A percentile compares a stretch with the other conserved stretches of the same genome.
Evolutionary conservation across 2,329 filamentous ascomycete genomes (phyloP).

Genomic region (Penicillium expansum): DNA sequence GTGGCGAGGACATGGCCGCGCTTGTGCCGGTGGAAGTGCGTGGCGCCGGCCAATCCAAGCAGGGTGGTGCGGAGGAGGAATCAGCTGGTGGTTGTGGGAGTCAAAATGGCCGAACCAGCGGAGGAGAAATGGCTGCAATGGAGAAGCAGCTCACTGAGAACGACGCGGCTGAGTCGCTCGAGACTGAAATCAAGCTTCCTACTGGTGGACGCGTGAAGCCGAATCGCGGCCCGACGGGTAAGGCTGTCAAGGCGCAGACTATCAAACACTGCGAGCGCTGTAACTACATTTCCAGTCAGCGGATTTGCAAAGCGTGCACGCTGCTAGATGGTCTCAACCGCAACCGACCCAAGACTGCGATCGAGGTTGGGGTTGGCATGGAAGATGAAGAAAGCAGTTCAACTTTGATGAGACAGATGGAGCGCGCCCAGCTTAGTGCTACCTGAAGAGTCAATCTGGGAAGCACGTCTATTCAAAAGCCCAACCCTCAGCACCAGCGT

Average conservation of each 20-base stretch:
- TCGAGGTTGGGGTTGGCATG: conserved; percentile 43
- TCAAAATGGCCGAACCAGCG: conserved; percentile 62
- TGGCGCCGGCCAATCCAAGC: conserved; percentile 18
- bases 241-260: conserved; percentile 57
- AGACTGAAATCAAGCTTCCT: conserved; percentile 61
- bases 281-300: conserved; percentile 93
- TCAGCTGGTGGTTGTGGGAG: conserved; percentile 71
- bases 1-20: conserved; percentile 92
- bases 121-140: conserved; percentile 78
- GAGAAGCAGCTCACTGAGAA: conserved; percentile 69
- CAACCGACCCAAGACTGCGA: conserved; percentile 49
- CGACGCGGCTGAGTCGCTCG: conserved; percentile 58
- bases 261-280: conserved; percentile 82
- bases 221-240: conserved; percentile 35
- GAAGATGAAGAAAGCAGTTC: conserved; percentile 53
- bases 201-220: conserved; percentile 21
- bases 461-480: neutral
- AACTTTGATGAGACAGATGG: conserved; percentile 52
- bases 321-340: conserved; percentile 90
- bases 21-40: conserved; percentile 66
- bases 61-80: conserved; percentile 48
- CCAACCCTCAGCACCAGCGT: neutral
- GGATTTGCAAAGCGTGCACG: conserved; percentile 88
- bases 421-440: conserved; percentile 44
- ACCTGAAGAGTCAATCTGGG: conserved; percentile 24